These are phyloP conservation scores for Macrocybe gigantea DNA, from an alignment of 768 basidiomycete genomes.

Conservation along the genomic window DNA sequence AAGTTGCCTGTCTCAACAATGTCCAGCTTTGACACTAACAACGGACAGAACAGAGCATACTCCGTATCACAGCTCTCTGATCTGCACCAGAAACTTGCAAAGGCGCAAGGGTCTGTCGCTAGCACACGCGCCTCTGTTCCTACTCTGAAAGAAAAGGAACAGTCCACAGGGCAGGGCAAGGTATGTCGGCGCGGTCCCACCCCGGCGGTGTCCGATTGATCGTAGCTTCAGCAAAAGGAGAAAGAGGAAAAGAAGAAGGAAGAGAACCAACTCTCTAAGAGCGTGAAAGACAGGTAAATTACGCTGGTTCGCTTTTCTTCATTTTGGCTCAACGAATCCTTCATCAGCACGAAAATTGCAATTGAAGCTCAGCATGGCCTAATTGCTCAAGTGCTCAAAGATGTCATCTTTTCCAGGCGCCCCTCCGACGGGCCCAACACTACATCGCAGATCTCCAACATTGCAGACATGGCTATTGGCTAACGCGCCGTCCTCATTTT, in stretches of 20 bases:
- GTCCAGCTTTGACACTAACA: not conserved
- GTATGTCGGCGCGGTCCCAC: slow-evolving; percentile 18
- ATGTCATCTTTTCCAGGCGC: slow-evolving; percentile 76
- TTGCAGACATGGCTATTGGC: slow-evolving; percentile 43
- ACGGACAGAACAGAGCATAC: slow-evolving; percentile 84
- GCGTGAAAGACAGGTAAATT: slow-evolving; percentile 80
- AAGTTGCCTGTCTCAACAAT: not conserved
- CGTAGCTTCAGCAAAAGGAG: slow-evolving; percentile 31
- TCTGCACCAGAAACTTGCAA: slow-evolving; percentile 82
- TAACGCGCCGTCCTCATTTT: slow-evolving; percentile 13
- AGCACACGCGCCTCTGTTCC: slow-evolving; percentile 57
- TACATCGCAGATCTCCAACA: slow-evolving; percentile 27
- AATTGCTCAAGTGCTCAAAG: slow-evolving; percentile 90
- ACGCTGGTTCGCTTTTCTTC: not conserved
- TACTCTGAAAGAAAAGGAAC: slow-evolving; percentile 45
- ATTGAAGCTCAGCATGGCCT: slow-evolving; percentile 92
- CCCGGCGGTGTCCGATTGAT: not conserved
- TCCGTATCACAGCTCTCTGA: slow-evolving; percentile 88
- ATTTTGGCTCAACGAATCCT: not conserved
- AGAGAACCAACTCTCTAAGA: slow-evolving; percentile 81
- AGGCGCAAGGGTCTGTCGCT: slow-evolving; percentile 54
- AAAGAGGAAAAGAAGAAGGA: slow-evolving; percentile 81
- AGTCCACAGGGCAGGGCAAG: slow-evolving; percentile 29
- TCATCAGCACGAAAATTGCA: slow-evolving; percentile 74
- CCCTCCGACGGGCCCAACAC: slow-evolving; percentile 21